A percentile compares a stretch with the other conserved stretches of the same genome.
These are phyloP conservation scores for Raphanus hybrid DNA, from an alignment of 441 rosid genomes.

Conservation along the genomic window DNA sequence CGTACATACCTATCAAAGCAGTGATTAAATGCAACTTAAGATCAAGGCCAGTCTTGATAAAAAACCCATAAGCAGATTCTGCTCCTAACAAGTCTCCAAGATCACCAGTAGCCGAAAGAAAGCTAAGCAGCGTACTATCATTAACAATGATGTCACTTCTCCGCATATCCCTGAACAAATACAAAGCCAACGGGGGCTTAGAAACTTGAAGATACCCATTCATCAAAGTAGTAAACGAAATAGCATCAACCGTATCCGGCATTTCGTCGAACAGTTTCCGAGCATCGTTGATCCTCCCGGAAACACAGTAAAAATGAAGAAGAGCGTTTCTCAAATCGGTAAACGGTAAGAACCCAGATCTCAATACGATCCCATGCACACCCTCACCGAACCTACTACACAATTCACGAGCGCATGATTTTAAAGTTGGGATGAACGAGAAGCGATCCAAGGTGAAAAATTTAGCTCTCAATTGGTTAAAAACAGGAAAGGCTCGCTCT, in stretches of 20 bases:
- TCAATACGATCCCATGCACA: conserved; percentile 60
- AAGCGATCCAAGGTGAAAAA: conserved; percentile 56
- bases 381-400: conserved; percentile 44
- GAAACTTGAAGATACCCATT: conserved; percentile 51
- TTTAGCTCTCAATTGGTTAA: conserved; percentile 59
- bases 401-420: conserved; percentile 52
- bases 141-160: conserved; percentile 37
- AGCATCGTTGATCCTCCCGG: conserved; percentile 47
- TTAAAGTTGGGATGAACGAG: conserved; percentile 61
- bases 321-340: conserved; percentile 54
- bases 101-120: conserved; percentile 51
- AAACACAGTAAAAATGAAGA: conserved; percentile 46
- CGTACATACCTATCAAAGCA: conserved; percentile 60
- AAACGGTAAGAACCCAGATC: conserved; percentile 53
- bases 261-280: conserved; percentile 63
- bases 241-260: conserved; percentile 51
- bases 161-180: conserved; percentile 49
- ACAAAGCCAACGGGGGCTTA: conserved; percentile 40
- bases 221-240: conserved; percentile 67
- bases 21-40: conserved; percentile 51
- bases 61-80: conserved; percentile 53
- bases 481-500: conserved; percentile 51
- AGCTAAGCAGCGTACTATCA: conserved; percentile 51
- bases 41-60: conserved; percentile 53
- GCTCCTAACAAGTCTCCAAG: conserved; percentile 47